Evolutionary conservation across 306 rosid species (phyloP), one percentile per base, ranked within the genome.

Genomic region (Nissolia schottii): DNA sequence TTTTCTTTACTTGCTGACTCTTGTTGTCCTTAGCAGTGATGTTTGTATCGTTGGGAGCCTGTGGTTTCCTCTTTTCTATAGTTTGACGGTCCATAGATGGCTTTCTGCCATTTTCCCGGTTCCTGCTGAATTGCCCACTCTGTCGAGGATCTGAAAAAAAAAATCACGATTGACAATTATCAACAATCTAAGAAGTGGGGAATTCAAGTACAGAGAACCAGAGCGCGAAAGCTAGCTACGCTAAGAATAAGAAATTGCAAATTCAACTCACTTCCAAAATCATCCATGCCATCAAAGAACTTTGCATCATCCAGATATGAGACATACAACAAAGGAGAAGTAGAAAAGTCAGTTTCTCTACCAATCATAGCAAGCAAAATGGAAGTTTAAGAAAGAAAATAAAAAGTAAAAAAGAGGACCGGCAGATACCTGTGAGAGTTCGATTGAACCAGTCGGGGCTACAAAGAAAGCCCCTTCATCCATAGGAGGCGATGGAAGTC

Each of bases 231-330:
- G 65, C 75, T 51, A 80, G 76, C 43, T n/a, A 70, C 53, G 71
- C 74, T 50, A 85, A 75, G 74, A 82, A 82, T 46, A 72, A 77
- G 80, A 57, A 38, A 66, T 77, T 38, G 76, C 15, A 43, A 80
- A 75, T 66, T 79, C 68, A 80, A 92, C 98, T 93, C 87, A 93
- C 98, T 94, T 91, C 96, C 97, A 57, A 80, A 74, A 55, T 94
- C 99, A 62, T 94, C 99, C 90, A 94, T 89, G 86, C 97, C 99
- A 77, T 91, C 99, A 22, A 94, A 94, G 89, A 94, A 91, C 99
- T 93, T 73, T 77, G 40, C 74, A 57, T 28, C 38, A 32, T 75
- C 79, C 62, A 72, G 64, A 69, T 58, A 70, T 11, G 27, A 34
- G 76, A 57, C 78, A 55, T 34, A 64, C 77, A 80, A 74, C 79